phyloP scores from a whole-genome alignment of 495 filamentous ascomycete species.

The Aspergillus egyptiacus region DNA sequence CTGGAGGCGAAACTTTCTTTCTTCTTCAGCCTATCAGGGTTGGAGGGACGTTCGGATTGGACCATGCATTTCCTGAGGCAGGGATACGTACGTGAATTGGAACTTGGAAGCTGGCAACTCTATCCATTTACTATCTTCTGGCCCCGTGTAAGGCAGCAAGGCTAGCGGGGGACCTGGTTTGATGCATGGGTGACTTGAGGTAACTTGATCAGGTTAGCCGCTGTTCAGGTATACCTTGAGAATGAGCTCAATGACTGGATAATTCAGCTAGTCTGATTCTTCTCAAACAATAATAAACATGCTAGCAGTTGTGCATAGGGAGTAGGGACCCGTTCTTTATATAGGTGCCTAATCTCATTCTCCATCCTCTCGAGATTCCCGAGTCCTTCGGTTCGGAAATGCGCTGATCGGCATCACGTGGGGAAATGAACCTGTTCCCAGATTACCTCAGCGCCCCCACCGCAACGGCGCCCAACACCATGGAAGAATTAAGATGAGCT shows the following conservation, averaged over 20 bases:
- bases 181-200: not conserved
- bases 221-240: not conserved
- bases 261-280: no score
- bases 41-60: not conserved
- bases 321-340: no score
- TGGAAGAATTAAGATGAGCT: conserved; percentile 6
- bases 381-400: not conserved
- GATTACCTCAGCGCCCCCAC: conserved; percentile 12
- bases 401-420: conserved; percentile 11
- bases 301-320: no score
- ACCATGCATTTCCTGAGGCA: not conserved
- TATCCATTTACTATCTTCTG: no score
- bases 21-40: not conserved
- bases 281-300: no score
- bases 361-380: no score
- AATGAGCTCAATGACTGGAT: no score
- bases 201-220: not conserved
- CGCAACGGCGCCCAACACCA: conserved; percentile 1
- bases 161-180: not conserved
- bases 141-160: not conserved
- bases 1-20: not conserved
- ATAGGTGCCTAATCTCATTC: no score
- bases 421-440: conserved; percentile 6
- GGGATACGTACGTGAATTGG: no score
- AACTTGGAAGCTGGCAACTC: no score